phyloP scores from a whole-genome alignment of 345 rosid genomes.

The Lenwebbia sp. region DNA sequence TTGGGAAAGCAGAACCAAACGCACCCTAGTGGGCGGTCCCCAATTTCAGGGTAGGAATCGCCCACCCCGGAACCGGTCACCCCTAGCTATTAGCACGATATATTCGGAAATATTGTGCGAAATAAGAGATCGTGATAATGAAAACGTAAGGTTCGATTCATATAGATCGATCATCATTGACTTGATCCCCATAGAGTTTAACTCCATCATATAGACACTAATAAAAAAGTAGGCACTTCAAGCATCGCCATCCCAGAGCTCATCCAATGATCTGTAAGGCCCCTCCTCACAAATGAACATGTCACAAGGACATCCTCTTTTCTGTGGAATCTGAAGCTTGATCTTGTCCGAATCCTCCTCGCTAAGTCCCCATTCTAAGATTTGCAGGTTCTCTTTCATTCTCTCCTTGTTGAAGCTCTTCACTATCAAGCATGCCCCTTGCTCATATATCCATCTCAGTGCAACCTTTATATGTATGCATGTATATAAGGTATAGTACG shows the following conservation, averaged over 20 bases:
- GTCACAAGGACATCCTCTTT: not conserved
- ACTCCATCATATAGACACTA: too few species aligned
- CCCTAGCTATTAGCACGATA: too few species aligned
- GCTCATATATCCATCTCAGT: conserved; percentile 5
- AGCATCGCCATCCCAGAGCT: not conserved
- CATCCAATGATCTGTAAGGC: not conserved
- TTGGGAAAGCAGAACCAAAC: too few species aligned
- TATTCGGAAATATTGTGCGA: too few species aligned
- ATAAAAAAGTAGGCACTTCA: not conserved
- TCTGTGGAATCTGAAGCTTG: not conserved
- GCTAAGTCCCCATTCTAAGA: not conserved
- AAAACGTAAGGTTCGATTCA: not conserved
- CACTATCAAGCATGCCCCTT: not conserved
- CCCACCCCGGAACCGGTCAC: too few species aligned
- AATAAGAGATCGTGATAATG: not conserved
- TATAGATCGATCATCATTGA: not conserved
- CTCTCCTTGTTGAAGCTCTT: conserved; percentile 8
- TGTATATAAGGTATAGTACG: too few species aligned
- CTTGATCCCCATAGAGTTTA: too few species aligned
- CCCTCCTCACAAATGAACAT: not conserved
- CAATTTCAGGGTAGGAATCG: too few species aligned
- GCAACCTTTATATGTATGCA: not conserved
- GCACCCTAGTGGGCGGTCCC: too few species aligned
- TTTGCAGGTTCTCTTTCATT: not conserved
- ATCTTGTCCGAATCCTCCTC: conserved; percentile 1